These are phyloP conservation scores for Aspergillus bertholletiae DNA, from an alignment of 495 filamentous ascomycete genomes.

Conservation along the genomic window DNA sequence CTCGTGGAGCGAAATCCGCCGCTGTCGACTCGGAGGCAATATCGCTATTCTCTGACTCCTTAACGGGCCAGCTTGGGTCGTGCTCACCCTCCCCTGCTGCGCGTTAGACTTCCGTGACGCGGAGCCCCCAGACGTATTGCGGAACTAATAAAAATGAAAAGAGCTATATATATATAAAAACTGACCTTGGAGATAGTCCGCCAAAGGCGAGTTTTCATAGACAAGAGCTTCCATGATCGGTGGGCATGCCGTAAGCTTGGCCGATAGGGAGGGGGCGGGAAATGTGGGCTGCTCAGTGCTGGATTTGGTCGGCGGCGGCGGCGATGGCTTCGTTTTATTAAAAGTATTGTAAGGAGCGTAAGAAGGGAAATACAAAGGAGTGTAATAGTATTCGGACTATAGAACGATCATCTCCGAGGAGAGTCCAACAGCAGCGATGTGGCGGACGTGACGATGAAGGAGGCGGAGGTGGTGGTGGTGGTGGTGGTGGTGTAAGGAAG, in stretches of 20 bases:
- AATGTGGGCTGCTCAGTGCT: background rate
- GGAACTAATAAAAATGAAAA: too few relatives aligned
- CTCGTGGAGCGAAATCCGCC: constrained; percentile 71
- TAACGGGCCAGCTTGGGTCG: constrained; percentile 41
- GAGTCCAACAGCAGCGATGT: constrained; percentile 4
- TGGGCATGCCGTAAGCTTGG: constrained; percentile 28
- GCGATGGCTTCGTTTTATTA: background rate
- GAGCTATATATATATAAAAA: too few relatives aligned
- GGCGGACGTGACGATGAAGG: background rate
- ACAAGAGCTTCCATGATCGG: constrained; percentile 83
- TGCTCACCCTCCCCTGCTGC: constrained; percentile 46
- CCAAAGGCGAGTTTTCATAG: constrained; percentile 86
- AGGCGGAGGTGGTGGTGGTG: too few relatives aligned
- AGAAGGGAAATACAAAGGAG: background rate
- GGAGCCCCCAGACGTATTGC: background rate
- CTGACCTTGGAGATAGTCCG: constrained; percentile 89
- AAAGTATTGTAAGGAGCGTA: background rate
- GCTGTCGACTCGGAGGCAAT: constrained; percentile 27
- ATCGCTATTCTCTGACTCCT: constrained; percentile 38
- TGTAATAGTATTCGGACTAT: background rate
- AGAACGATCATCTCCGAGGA: constrained; percentile 7
- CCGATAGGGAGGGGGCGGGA: constrained; percentile 4
- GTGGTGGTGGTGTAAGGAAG: background rate
- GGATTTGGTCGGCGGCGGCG: background rate
- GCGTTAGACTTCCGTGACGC: constrained; percentile 12